A percentile compares a stretch with the other conserved stretches of the same genome.
phyloP scores from a whole-genome alignment of 768 basidiomycete species.

The Termitomyces heimii region DNA sequence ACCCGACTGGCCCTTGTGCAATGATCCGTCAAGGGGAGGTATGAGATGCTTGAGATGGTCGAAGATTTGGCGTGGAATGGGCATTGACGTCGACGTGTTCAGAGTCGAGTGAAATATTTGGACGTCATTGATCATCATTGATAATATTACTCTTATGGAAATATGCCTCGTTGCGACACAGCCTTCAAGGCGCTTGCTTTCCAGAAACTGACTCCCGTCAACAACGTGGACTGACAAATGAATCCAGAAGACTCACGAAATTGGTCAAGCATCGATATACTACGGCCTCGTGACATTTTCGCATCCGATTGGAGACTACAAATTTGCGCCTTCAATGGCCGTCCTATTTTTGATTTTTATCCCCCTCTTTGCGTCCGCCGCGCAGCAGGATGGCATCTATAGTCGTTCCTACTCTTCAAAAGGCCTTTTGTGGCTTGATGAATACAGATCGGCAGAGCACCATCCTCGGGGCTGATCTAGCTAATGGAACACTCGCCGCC shows the following conservation, averaged over 20 bases:
- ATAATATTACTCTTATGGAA: neutral
- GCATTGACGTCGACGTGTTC: slow-evolving; percentile 39
- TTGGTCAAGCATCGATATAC: neutral
- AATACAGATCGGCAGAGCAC: neutral
- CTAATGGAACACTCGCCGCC: neutral
- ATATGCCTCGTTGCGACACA: neutral
- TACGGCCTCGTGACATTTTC: neutral
- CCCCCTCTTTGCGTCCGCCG: neutral
- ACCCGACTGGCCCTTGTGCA: slow-evolving; percentile 97
- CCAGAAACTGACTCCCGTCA: neutral
- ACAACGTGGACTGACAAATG: neutral
- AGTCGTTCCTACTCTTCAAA: slow-evolving; percentile 19
- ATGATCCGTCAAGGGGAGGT: slow-evolving; percentile 80
- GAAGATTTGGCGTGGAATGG: slow-evolving; percentile 53
- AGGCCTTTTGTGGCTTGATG: slow-evolving; percentile 30
- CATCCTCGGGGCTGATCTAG: slow-evolving; percentile 7
- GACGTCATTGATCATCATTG: neutral
- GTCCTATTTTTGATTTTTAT: neutral
- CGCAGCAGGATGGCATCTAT: slow-evolving; percentile 3
- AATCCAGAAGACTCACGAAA: slow-evolving; percentile 1
- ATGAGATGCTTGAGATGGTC: slow-evolving; percentile 78
- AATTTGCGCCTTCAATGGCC: too few relatives aligned
- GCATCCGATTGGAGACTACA: neutral
- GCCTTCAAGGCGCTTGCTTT: neutral
- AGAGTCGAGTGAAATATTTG: neutral